phyloP scores from a whole-genome alignment of 345 rosid genomes.

The Cardiospermum halicacabum region DNA sequence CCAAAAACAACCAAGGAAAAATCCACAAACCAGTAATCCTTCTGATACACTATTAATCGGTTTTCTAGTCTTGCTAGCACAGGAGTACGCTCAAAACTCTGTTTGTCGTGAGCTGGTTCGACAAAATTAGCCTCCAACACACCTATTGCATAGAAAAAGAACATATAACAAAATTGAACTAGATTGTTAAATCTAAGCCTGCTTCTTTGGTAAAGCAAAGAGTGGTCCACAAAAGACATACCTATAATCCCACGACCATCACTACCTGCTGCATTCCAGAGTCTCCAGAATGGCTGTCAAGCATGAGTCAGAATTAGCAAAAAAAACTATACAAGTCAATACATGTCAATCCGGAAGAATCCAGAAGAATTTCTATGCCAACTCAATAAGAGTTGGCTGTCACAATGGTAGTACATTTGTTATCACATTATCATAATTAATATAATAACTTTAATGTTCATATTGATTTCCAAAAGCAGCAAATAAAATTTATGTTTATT shows the following conservation, averaged over 20 bases:
- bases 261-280: slow-evolving; percentile 84
- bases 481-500: no score
- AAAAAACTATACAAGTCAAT: no score
- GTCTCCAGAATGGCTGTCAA: slow-evolving; percentile 79
- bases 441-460: no score
- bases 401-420: no score
- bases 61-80: slow-evolving; percentile 55
- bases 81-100: slow-evolving; percentile 69
- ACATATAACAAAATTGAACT: background rate
- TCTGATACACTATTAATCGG: slow-evolving; percentile 41
- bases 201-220: background rate
- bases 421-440: no score
- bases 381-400: no score
- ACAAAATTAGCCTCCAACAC: slow-evolving; percentile 73
- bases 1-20: background rate
- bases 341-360: no score
- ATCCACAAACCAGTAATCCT: slow-evolving; percentile 45
- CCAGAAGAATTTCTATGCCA: no score
- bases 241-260: slow-evolving; percentile 84
- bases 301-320: background rate
- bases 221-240: slow-evolving; percentile 7
- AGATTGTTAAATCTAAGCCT: background rate
- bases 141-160: slow-evolving; percentile 26
- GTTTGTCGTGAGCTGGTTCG: slow-evolving; percentile 86
- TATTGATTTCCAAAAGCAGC: no score